A percentile compares a stretch with the other conserved stretches of the same genome.
These are phyloP conservation scores for Xylariales sp. DNA, from an alignment of 2,329 filamentous ascomycete genomes.

Conservation along the genomic window DNA sequence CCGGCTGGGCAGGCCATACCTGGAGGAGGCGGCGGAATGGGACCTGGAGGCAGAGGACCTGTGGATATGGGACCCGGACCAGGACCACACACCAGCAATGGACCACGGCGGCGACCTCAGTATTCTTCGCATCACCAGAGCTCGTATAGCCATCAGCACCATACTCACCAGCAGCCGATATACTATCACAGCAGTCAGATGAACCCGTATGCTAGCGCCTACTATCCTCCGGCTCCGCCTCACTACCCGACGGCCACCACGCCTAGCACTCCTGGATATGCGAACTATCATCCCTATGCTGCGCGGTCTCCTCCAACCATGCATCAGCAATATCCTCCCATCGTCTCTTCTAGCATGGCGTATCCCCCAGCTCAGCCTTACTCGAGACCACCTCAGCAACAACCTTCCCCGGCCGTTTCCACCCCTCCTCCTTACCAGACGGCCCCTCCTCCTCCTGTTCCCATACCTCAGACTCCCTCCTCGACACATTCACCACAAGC, in stretches of 20 bases:
- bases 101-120: constrained; percentile 30
- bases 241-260: constrained; percentile 53
- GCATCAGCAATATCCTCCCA: constrained; percentile 52
- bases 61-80: constrained; percentile 27
- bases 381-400: constrained; percentile 33
- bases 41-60: constrained; percentile 17
- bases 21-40: constrained; percentile 30
- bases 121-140: constrained; percentile 34
- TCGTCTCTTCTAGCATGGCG: constrained; percentile 36
- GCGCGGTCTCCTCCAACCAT: constrained; percentile 24
- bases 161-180: constrained; percentile 36
- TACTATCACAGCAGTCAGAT: constrained; percentile 43
- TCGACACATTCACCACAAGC: constrained; percentile 44
- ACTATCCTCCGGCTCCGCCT: constrained; percentile 53
- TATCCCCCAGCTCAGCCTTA: constrained; percentile 36
- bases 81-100: constrained; percentile 18
- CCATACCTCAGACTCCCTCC: constrained; percentile 46
- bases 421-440: constrained; percentile 44
- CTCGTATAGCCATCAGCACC: constrained; percentile 26
- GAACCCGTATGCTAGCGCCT: constrained; percentile 43
- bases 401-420: constrained; percentile 49
- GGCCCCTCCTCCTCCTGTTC: constrained; percentile 35
- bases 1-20: constrained; percentile 67
- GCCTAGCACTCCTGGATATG: constrained; percentile 37
- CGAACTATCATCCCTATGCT: constrained; percentile 38